Evolutionary conservation across 805 yeast species (phyloP), one percentile per base, ranked within the genome.

Genomic region (Metschnikowia orientalis): DNA sequence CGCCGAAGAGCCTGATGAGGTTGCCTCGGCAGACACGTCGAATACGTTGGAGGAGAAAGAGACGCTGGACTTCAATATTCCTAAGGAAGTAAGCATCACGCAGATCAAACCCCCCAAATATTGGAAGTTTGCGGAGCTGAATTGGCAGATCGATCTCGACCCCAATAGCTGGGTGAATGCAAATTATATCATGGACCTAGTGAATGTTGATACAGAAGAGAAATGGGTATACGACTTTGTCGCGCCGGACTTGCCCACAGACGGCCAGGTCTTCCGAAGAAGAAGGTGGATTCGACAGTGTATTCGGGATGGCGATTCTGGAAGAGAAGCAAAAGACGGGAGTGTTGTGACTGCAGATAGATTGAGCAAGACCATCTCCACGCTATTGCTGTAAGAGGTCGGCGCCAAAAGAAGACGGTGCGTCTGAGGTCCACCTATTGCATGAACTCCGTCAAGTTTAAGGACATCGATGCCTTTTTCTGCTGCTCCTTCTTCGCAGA

Each of bases 151-250:
- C 28, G 95, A 86, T 54, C 63, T 79, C 29, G 61, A 71, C 12
- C 86, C 87, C 0, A 58, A 61, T 16, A 55, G 48, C 2, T 86
- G 95, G 95, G 84, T 79, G 6, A 56, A 57, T 27, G 50, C 57
- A 2, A 69, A 74, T 33, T 59, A 72, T 31, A 57, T 81, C 9
- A 38, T 47, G 18, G 80, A 73, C 36, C 56, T 75, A 27, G 76
- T 81, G 10, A 68, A 65, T 13, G 65, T 83, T 13, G 94, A 86
- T 57, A 63, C 73, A 18, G 88, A 78, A 35, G 83, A 81, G 24
- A 86, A 86, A 55, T 86, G 95, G 95, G 90, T 84, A 12, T 86
- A 86, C 53, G 95, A 86, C 54, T 51, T 56, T 23, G 52, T 53
- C n/a, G 41, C 26, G 9, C 46, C 35, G 13, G 53, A 48, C 34